These are phyloP conservation scores for Globisporangium sylvaticum DNA, from an alignment of 352 stramenopile species.

Conservation along the genomic window DNA sequence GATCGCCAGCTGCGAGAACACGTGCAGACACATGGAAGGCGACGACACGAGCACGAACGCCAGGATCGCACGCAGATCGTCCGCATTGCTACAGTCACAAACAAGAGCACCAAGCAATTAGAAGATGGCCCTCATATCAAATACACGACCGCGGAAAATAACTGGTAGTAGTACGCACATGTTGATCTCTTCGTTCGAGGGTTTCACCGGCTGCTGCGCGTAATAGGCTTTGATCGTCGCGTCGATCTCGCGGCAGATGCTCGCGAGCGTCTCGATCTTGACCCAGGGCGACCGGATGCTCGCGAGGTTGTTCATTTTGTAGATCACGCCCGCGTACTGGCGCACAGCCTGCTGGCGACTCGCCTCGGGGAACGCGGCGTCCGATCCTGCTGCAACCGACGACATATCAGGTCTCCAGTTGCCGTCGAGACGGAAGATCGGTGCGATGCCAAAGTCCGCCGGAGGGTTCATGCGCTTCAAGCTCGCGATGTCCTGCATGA, in stretches of 20 bases:
- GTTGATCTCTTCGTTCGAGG: constrained; percentile 28
- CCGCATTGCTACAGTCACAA: constrained; percentile 27
- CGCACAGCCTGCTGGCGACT: constrained; percentile 24
- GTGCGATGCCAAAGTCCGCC: constrained; percentile 37
- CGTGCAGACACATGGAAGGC: constrained; percentile 36
- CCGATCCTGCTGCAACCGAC: no score
- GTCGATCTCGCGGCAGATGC: constrained; percentile 44
- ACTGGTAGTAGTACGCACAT: constrained; percentile 19
- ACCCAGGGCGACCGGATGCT: constrained; percentile 49
- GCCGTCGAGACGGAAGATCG: constrained; percentile 51
- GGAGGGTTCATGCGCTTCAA: constrained; percentile 25
- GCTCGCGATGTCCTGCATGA: constrained; percentile 30
- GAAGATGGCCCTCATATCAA: neutral
- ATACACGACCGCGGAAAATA: neutral
- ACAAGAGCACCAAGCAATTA: neutral
- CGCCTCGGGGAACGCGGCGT: constrained; percentile 22
- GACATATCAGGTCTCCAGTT: constrained; percentile 17
- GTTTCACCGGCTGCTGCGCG: constrained; percentile 10
- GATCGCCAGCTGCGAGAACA: constrained; percentile 58
- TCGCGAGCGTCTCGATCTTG: constrained; percentile 45
- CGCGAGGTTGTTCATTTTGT: constrained; percentile 40
- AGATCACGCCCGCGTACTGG: constrained; percentile 35
- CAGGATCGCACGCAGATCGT: constrained; percentile 46
- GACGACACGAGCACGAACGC: constrained; percentile 51
- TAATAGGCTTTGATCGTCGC: constrained; percentile 42